A percentile compares a stretch with the other conserved stretches of the same genome.
phyloP scores from a whole-genome alignment of 1,139 yeast genomes.

The Protomyces inundatus region DNA sequence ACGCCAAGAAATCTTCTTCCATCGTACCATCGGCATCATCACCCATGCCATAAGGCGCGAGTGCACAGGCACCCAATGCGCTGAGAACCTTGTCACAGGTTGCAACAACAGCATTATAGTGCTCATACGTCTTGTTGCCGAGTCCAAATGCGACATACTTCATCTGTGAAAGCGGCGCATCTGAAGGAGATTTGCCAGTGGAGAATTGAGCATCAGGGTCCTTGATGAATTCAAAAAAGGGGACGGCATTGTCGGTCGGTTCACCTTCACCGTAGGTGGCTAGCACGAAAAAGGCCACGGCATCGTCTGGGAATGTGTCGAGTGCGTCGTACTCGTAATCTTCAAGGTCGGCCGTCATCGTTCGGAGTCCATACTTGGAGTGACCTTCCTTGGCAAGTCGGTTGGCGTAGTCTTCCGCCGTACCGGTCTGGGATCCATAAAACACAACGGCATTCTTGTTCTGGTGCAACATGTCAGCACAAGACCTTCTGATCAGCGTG shows the following conservation, averaged over 20 bases:
- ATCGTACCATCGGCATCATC: conserved; percentile 92
- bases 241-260: conserved; percentile 87
- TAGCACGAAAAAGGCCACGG: conserved; percentile 65
- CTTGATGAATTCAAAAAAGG: conserved; percentile 49
- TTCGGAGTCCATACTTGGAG: conserved; percentile 71
- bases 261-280: conserved; percentile 99
- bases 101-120: conserved; percentile 77
- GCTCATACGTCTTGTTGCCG: conserved; percentile 90
- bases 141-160: conserved; percentile 77
- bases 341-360: conserved; percentile 84
- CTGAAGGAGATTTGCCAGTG: conserved; percentile 39
- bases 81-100: conserved; percentile 50
- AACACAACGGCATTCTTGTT: conserved; percentile 73
- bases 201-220: conserved; percentile 40
- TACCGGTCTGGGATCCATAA: conserved; percentile 96
- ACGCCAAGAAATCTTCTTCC: conserved; percentile 88
- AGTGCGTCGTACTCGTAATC: conserved; percentile 80
- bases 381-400: conserved; percentile 84
- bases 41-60: conserved; percentile 79
- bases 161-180: conserved; percentile 57
- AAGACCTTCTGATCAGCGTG: background rate
- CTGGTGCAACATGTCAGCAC: conserved; percentile 29
- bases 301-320: conserved; percentile 50
- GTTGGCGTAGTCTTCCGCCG: conserved; percentile 96
- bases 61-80: conserved; percentile 62